Evolutionary conservation across 2,329 filamentous ascomycete genomes (phyloP).

Genomic region (Epichloe aotearoae): DNA sequence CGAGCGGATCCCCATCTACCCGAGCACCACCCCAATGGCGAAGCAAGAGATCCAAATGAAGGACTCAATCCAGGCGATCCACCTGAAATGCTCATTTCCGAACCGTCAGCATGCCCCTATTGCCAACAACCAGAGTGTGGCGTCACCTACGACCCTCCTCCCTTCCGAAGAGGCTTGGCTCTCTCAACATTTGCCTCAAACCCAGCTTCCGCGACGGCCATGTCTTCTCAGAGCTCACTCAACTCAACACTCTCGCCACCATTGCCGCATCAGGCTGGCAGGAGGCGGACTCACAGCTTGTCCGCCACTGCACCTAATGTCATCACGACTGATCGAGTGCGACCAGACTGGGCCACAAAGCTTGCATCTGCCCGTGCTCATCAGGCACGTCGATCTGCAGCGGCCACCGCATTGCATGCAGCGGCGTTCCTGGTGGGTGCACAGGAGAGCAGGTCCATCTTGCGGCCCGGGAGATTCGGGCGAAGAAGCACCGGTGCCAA

Average conservation of each 20-base stretch:
- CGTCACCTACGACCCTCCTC: constrained; percentile 83
- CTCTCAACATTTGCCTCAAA: constrained; percentile 41
- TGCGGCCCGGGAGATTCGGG: constrained; percentile 38
- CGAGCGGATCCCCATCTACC: constrained; percentile 81
- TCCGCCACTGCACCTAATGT: constrained; percentile 77
- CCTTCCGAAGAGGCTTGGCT: constrained; percentile 71
- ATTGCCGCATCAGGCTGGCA: constrained; percentile 22
- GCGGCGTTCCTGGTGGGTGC: constrained; percentile 83
- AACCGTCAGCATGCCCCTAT: constrained; percentile 86
- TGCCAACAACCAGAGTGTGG: constrained; percentile 93
- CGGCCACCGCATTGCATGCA: constrained; percentile 86
- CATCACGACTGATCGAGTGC: constrained; percentile 81
- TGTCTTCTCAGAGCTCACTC: constrained; percentile 77
- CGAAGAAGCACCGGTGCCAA: constrained; percentile 33
- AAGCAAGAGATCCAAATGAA: constrained; percentile 22
- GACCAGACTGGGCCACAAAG: constrained; percentile 91
- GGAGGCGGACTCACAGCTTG: constrained; percentile 44
- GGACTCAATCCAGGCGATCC: constrained; percentile 33
- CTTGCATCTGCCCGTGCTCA: constrained; percentile 74
- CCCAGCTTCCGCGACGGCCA: constrained; percentile 45
- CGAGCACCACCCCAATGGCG: constrained; percentile 51
- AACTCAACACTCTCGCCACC: constrained; percentile 41
- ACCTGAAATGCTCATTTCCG: constrained; percentile 64
- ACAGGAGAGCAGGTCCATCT: constrained; percentile 34
- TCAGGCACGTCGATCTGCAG: constrained; percentile 73